phyloP scores from a whole-genome alignment of 2,329 filamentous ascomycete species.

The Ceratocystis albifundus region DNA sequence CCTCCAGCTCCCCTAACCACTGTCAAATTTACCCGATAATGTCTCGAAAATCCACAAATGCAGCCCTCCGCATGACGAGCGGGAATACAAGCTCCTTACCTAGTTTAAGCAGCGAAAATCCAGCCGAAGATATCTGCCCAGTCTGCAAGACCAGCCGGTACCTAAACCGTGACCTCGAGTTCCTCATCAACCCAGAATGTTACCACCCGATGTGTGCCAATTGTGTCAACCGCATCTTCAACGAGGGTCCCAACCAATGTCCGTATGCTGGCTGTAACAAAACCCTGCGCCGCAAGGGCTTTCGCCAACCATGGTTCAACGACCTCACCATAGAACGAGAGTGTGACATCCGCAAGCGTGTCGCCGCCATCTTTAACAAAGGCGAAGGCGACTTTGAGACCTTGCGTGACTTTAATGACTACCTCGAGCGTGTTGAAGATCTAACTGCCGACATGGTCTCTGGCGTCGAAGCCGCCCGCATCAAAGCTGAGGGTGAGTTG shows the following conservation, averaged over 20 bases:
- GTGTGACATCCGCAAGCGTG: conserved; percentile 76
- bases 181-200: conserved; percentile 95
- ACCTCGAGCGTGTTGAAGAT: conserved; percentile 83
- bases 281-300: conserved; percentile 73
- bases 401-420: conserved; percentile 77
- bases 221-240: conserved; percentile 90
- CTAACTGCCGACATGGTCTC: conserved; percentile 80
- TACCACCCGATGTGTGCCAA: conserved; percentile 98
- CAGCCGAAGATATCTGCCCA: conserved; percentile 65
- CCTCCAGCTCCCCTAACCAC: neutral
- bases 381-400: conserved; percentile 83
- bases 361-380: conserved; percentile 72
- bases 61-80: conserved; percentile 21
- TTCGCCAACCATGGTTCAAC: conserved; percentile 79
- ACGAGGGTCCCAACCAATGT: conserved; percentile 79
- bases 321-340: conserved; percentile 83
- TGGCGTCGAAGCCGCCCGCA: conserved; percentile 52
- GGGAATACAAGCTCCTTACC: conserved; percentile 19
- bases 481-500: conserved; percentile 36
- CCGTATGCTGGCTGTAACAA: conserved; percentile 80
- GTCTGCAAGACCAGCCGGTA: conserved; percentile 96
- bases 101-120: conserved; percentile 27
- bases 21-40: conserved; percentile 25
- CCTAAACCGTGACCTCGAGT: conserved; percentile 85
- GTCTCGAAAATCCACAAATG: conserved; percentile 31